Base-by-base conservation (phyloP, 805 yeast species). In the Suhomyces faveliae region DNA sequence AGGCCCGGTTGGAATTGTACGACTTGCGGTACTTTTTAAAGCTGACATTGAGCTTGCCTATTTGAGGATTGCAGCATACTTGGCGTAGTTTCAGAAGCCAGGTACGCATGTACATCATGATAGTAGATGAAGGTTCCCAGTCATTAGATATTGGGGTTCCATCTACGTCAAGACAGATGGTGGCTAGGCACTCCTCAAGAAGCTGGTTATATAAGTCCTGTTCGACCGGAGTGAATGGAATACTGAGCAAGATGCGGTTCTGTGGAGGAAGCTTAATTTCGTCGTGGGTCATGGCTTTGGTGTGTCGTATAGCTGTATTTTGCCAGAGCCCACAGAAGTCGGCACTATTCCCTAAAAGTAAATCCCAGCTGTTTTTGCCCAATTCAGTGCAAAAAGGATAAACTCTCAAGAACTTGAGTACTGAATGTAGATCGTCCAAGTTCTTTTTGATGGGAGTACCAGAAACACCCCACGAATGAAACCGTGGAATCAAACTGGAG, bases 381-480 rank as follows among this genome's bases (percentile, higher is more conserved):
- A 64, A 58, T 15, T 71, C 76, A 46, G 71, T 70, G 45, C 71
- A 71, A 53, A 89, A 87, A 0, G 98, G 99, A 30, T 73, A 69
- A 12, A 81, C 62, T 52, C 84, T 73, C 50, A 90, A 63, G 58
- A 89, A 92, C 11, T 80, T 76, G 27, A 91, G 61, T 4, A 89
- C 74, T 0, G 96, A 85, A 39, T 78, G 81, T 42, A 91, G 71
- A 63, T 92, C 97, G 25, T 73, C 63, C 37, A 87, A 66, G 35
- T 80, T 76, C 51, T 78, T 79, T 53, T 84, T 82, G 12, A 90
- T 85, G 0, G 97, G 96, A 0, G 99, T 94, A 5, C 99, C 99
- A 0, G 96, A 88, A 0, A 91, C 97, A 12, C 96, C 97, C 98
- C 98, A 94, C 0, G 96, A 83, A 67, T 94, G 97, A 40, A 81